Evolutionary conservation across 176 grass and related monocot genomes (phyloP).

Genomic region (Carex littledalei): DNA sequence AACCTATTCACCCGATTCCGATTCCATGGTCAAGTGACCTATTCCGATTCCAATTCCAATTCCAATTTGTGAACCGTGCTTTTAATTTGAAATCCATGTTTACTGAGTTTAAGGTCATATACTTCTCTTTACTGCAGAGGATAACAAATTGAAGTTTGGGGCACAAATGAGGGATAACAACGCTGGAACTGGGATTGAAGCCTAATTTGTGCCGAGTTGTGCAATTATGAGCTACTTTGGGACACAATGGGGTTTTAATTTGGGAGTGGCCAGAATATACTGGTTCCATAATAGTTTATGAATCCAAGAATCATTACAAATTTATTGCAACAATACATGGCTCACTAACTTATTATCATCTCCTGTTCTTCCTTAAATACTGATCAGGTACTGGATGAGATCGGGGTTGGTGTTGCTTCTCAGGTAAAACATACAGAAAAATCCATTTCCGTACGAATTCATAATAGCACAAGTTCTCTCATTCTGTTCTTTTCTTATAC

Average conservation of each 20-base stretch:
- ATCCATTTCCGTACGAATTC: neutral
- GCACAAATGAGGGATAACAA: neutral
- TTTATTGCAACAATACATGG: neutral
- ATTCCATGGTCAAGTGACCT: too few species aligned
- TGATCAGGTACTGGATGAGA: constrained; percentile 87
- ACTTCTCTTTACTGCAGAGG: neutral
- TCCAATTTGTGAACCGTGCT: too few species aligned
- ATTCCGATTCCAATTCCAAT: too few species aligned
- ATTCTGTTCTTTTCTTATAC: neutral
- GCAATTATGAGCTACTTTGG: neutral
- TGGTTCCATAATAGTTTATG: neutral
- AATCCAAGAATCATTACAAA: neutral
- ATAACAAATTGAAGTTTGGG: neutral
- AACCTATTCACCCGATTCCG: too few species aligned
- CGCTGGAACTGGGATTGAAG: neutral
- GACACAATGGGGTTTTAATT: neutral
- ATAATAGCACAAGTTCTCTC: neutral
- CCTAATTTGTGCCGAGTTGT: neutral
- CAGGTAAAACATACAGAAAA: constrained; percentile 40
- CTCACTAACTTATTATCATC: neutral
- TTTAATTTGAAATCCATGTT: neutral
- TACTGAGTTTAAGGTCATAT: neutral
- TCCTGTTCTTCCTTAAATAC: neutral
- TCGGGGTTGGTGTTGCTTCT: constrained; percentile 92
- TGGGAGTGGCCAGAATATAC: neutral